These are phyloP conservation scores for Ophiostoma populinum DNA, from an alignment of 2,329 filamentous ascomycete species.

Conservation along the genomic window DNA sequence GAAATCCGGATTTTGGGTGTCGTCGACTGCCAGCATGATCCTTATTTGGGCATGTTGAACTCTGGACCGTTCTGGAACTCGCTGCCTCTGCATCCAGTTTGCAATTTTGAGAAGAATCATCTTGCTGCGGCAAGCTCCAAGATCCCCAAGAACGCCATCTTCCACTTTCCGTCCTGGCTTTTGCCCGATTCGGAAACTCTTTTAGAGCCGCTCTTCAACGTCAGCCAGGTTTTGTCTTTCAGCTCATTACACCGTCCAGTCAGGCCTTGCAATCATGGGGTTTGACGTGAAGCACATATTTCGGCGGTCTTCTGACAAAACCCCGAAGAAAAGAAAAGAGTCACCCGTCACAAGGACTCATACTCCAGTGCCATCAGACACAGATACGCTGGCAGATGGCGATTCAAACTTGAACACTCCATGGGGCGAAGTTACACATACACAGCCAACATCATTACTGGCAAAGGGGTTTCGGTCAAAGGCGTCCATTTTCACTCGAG, in stretches of 20 bases:
- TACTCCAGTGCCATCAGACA: constrained; percentile 4
- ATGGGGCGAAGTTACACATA: neutral
- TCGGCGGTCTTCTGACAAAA: constrained; percentile 7
- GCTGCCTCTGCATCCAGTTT: no score
- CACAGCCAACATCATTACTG: neutral
- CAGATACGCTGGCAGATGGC: constrained; percentile 5
- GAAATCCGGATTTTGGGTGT: no score
- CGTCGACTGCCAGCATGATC: neutral
- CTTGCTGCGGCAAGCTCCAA: no score
- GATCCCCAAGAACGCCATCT: no score
- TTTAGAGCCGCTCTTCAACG: no score
- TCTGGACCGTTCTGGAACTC: no score
- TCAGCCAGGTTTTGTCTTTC: no score
- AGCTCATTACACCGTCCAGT: neutral
- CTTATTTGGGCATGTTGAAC: neutral
- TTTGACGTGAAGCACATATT: constrained; percentile 10
- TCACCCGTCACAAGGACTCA: neutral
- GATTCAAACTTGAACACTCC: neutral
- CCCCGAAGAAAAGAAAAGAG: constrained; percentile 1
- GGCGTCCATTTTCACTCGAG: constrained; percentile 4
- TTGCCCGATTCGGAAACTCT: no score
- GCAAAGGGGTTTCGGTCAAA: constrained; percentile 5
- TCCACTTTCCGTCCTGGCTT: no score
- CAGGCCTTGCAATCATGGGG: constrained; percentile 5
- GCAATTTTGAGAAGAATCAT: no score